These are phyloP conservation scores for Albifimbria verrucaria DNA, from an alignment of 2,329 filamentous ascomycete species.

Conservation along the genomic window DNA sequence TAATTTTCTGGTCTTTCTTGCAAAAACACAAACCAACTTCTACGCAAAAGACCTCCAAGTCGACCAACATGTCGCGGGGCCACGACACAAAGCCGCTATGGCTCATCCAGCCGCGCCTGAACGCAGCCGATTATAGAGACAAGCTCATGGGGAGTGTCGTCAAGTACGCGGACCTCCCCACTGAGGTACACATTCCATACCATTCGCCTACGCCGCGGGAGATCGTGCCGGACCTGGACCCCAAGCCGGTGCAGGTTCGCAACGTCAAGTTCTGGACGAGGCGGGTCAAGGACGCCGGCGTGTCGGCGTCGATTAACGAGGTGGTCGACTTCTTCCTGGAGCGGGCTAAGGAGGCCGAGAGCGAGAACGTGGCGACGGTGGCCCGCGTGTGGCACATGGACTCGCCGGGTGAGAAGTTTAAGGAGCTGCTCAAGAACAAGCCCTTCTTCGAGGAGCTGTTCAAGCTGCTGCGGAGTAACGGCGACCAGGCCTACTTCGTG, in stretches of 20 bases:
- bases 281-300: constrained; percentile 19
- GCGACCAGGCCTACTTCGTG: constrained; percentile 23
- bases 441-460: constrained; percentile 24
- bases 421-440: constrained; percentile 20
- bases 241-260: constrained; percentile 22
- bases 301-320: constrained; percentile 20
- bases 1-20: neutral
- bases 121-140: constrained; percentile 23
- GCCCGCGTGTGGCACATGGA: constrained; percentile 27
- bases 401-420: constrained; percentile 24
- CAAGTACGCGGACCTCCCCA: constrained; percentile 22
- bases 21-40: neutral
- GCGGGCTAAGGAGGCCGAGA: constrained; percentile 14
- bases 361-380: constrained; percentile 19
- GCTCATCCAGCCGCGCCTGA: constrained; percentile 23
- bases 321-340: constrained; percentile 22
- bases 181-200: constrained; percentile 22
- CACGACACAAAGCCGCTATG: constrained; percentile 21
- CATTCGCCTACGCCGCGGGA: constrained; percentile 14
- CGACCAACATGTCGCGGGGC: neutral
- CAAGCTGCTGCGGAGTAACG: constrained; percentile 17
- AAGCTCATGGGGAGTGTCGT: constrained; percentile 26
- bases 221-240: constrained; percentile 20
- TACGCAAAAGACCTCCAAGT: too few relatives aligned
- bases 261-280: constrained; percentile 24